phyloP scores from a whole-genome alignment of 257 asterid species.

The Nicotiana noctiflora region DNA sequence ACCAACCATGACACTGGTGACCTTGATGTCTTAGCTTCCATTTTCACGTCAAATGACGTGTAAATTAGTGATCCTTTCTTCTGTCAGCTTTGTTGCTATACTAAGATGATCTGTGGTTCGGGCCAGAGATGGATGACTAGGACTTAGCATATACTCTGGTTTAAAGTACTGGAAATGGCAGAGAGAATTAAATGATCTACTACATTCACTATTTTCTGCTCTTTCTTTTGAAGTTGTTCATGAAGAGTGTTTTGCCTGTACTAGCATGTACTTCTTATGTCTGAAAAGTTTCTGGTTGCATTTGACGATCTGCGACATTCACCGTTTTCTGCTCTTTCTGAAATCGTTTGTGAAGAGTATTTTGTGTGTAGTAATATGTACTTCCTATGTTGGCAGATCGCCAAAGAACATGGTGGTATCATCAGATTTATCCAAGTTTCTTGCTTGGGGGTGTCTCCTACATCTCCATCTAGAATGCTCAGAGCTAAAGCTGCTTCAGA shows the following conservation, averaged over 20 bases:
- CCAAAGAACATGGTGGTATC: conserved; percentile 96
- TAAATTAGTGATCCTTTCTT: not conserved
- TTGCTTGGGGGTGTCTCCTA: conserved; percentile 72
- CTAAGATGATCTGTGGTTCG: not conserved
- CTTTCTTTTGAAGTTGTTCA: not conserved
- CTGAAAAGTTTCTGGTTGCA: conserved; percentile 14
- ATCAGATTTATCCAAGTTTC: conserved; percentile 89
- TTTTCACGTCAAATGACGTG: not conserved
- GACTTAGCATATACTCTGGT: not conserved
- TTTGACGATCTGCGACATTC: not conserved
- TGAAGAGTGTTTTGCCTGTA: not conserved
- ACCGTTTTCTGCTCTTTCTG: not conserved
- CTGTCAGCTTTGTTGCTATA: not conserved
- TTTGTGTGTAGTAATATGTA: not conserved
- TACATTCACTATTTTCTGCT: not conserved
- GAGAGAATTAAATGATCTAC: not conserved
- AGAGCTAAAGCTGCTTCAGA: conserved; percentile 95
- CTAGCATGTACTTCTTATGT: not conserved
- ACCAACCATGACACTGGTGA: not conserved
- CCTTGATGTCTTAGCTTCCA: not conserved
- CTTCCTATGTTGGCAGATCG: conserved; percentile 44
- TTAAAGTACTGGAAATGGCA: not conserved
- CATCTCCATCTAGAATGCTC: conserved; percentile 76
- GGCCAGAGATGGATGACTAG: not conserved
- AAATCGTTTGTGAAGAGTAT: not conserved